Percentiles rank a stretch among this genome's conserved stretches.
Evolutionary conservation across 805 yeast species (phyloP).

Genomic region (Candida golubevii): DNA sequence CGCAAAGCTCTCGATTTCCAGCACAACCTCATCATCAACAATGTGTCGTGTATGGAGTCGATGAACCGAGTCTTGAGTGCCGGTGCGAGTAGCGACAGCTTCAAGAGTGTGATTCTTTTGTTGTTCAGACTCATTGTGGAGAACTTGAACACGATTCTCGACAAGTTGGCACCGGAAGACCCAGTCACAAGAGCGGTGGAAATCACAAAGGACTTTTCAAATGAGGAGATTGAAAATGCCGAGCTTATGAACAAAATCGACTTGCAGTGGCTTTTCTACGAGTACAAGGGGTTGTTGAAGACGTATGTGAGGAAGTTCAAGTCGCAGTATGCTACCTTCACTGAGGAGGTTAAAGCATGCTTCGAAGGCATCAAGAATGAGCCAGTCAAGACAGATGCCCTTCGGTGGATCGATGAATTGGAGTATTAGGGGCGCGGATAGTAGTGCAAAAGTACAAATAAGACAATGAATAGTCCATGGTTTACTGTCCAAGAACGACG

Average conservation of each 20-base stretch:
- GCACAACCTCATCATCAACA: slow-evolving; percentile 33
- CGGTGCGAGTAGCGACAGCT: slow-evolving; percentile 16
- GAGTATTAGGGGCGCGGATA: slow-evolving; percentile 3
- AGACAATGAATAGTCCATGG: no score
- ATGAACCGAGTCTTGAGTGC: slow-evolving; percentile 32
- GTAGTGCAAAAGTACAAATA: no score
- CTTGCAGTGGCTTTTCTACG: slow-evolving; percentile 39
- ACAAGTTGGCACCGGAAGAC: slow-evolving; percentile 15
- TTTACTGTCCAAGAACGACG: no score
- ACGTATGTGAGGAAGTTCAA: slow-evolving; percentile 31
- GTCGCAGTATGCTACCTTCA: slow-evolving; percentile 9
- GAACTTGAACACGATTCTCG: slow-evolving; percentile 27
- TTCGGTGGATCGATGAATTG: slow-evolving; percentile 17
- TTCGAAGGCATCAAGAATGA: slow-evolving; percentile 12
- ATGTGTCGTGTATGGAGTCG: slow-evolving; percentile 42
- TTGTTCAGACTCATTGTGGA: slow-evolving; percentile 25
- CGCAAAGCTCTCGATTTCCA: slow-evolving; percentile 24
- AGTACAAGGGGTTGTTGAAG: slow-evolving; percentile 39
- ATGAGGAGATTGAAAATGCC: slow-evolving; percentile 21
- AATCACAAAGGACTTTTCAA: slow-evolving; percentile 26
- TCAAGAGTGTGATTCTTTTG: slow-evolving; percentile 18
- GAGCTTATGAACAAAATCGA: slow-evolving; percentile 27
- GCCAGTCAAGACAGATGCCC: slow-evolving; percentile 15
- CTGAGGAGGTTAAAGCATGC: slow-evolving; percentile 13
- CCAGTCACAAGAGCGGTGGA: slow-evolving; percentile 20